Conservation (phyloP, 2,329 filamentous ascomycete genomes). For the Nemania diffusa region DNA sequence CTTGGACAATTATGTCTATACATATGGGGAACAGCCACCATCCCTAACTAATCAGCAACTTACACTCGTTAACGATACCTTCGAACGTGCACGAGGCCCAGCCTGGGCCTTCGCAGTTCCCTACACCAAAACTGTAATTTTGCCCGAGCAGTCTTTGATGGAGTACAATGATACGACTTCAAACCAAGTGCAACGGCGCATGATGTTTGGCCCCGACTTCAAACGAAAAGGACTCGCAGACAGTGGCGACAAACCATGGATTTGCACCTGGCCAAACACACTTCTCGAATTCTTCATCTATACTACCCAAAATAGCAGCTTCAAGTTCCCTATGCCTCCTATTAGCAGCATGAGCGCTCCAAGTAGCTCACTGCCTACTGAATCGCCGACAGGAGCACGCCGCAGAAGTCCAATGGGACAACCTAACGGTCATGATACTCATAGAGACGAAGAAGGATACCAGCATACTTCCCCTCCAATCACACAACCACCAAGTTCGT, state of each 20-base stretch:
- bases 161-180: slow-evolving; percentile 13
- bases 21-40: slow-evolving; percentile 66
- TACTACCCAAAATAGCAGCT: slow-evolving; percentile 61
- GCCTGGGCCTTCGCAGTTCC: slow-evolving; percentile 64
- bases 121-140: slow-evolving; percentile 67
- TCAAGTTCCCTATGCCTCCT: slow-evolving; percentile 35
- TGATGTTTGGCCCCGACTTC: slow-evolving; percentile 44
- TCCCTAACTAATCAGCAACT: slow-evolving; percentile 55
- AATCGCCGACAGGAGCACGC: slow-evolving; percentile 5
- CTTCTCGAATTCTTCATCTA: slow-evolving; percentile 68
- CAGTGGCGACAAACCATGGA: slow-evolving; percentile 65
- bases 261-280: slow-evolving; percentile 68
- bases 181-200: slow-evolving; percentile 45
- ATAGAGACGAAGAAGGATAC: slow-evolving; percentile 1
- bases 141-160: slow-evolving; percentile 56
- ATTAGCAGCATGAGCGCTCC: slow-evolving; percentile 1
- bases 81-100: slow-evolving; percentile 60
- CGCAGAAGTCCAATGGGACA: slow-evolving; percentile 1
- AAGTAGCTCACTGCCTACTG: slow-evolving; percentile 4
- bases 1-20: slow-evolving; percentile 53
- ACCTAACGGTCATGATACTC: background rate
- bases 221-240: slow-evolving; percentile 54
- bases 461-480: background rate
- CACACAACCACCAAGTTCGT: background rate
- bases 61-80: slow-evolving; percentile 63